Conservation (phyloP, 257 asterid genomes). For the Solanum dulcamara region DNA sequence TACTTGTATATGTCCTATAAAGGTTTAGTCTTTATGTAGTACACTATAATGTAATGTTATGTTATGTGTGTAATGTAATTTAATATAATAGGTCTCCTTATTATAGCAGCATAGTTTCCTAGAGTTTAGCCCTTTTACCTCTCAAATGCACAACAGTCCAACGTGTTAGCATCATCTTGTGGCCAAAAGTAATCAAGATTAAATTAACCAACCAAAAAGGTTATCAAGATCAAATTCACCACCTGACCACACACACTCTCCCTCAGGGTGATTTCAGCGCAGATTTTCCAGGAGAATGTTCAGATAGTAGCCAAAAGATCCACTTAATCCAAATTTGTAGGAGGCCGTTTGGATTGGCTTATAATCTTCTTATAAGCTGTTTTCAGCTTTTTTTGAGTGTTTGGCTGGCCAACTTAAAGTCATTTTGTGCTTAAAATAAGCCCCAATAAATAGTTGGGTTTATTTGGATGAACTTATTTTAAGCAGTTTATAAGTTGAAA, state of each 20-base stretch:
- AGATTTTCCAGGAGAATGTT: neutral
- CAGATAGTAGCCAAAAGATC: neutral
- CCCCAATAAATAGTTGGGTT: too few relatives aligned
- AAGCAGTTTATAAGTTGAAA: too few relatives aligned
- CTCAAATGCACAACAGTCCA: neutral
- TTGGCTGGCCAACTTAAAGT: too few relatives aligned
- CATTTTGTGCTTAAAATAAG: too few relatives aligned
- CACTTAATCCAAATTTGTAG: neutral
- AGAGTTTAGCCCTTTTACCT: neutral
- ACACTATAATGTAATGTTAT: neutral
- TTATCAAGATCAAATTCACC: neutral
- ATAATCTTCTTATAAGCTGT: too few relatives aligned
- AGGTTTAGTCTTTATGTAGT: neutral
- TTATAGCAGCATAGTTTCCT: neutral
- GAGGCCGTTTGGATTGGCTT: too few relatives aligned
- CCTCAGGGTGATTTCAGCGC: neutral
- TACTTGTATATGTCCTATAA: neutral
- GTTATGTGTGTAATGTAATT: neutral
- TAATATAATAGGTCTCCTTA: neutral
- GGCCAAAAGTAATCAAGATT: neutral
- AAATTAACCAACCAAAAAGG: neutral
- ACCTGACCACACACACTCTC: neutral
- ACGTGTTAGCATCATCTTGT: neutral
- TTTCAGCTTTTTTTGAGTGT: too few relatives aligned
- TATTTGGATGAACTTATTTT: too few relatives aligned